phyloP scores from a whole-genome alignment of 371 early-diverging fungal genomes.

The Mortierella sp. region DNA sequence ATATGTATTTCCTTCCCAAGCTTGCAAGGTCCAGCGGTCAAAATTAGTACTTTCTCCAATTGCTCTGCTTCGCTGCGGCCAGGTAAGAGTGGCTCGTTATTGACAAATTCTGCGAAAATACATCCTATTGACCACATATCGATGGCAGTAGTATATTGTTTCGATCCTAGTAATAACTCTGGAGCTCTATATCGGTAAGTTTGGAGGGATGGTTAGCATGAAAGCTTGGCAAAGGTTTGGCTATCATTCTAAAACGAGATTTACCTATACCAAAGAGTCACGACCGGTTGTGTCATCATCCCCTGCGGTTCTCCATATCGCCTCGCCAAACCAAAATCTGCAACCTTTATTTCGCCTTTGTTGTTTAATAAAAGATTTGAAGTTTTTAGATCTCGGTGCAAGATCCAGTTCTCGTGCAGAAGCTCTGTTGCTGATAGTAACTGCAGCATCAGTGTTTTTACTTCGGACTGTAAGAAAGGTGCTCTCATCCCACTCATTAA shows the following conservation, averaged over 20 bases:
- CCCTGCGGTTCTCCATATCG: constrained; percentile 82
- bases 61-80: constrained; percentile 89
- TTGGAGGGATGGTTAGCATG: neutral
- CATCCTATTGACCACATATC: constrained; percentile 99
- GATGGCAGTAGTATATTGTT: constrained; percentile 92
- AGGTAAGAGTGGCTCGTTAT: constrained; percentile 78
- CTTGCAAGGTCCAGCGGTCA: neutral
- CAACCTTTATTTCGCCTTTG: constrained; percentile 85
- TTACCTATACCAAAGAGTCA: constrained; percentile 93
- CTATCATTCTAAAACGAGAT: neutral
- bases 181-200: constrained; percentile 83
- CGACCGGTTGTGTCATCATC: constrained; percentile 87
- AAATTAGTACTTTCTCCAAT: constrained; percentile 69
- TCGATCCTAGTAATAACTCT: constrained; percentile 95
- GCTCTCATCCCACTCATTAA: constrained; percentile 89
- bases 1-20: neutral
- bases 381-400: constrained; percentile 99
- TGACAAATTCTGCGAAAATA: constrained; percentile 91
- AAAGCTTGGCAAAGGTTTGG: neutral
- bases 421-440: constrained; percentile 86
- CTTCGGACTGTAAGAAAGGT: constrained; percentile 89
- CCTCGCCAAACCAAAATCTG: constrained; percentile 90
- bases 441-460: constrained; percentile 94
- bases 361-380: constrained; percentile 94
- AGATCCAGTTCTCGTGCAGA: constrained; percentile 96